Evolutionary conservation across 1,284 basidiomycete species (phyloP).

Genomic region (Pholiota adiposa): DNA sequence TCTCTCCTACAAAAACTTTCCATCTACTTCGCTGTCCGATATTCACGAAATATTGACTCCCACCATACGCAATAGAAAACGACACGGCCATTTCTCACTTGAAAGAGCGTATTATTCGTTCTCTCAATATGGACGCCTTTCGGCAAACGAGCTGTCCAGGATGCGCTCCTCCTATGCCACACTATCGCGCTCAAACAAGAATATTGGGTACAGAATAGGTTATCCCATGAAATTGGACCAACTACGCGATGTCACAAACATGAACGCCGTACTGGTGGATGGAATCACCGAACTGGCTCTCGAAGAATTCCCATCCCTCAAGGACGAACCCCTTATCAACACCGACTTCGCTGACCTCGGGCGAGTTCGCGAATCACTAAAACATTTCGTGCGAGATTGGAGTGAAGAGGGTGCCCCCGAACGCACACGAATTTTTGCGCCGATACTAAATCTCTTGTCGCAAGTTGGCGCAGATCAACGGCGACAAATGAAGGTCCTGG

Average conservation of each 20-base stretch:
- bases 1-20: conserved; percentile 27
- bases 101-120: conserved; percentile 42
- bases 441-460: conserved; percentile 53
- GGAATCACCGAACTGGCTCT: conserved; percentile 49
- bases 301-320: conserved; percentile 32
- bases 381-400: conserved; percentile 74
- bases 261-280: conserved; percentile 52
- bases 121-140: conserved; percentile 39
- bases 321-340: conserved; percentile 8
- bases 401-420: conserved; percentile 57
- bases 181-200: conserved; percentile 45
- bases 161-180: conserved; percentile 43
- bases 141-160: conserved; percentile 36
- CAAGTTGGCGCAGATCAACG: conserved; percentile 33
- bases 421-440: conserved; percentile 54
- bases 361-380: conserved; percentile 58
- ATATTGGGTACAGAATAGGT: conserved; percentile 53
- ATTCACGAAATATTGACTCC: conserved; percentile 29
- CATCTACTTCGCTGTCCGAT: conserved; percentile 28
- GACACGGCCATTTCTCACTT: conserved; percentile 36
- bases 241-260: conserved; percentile 45
- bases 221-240: conserved; percentile 55
- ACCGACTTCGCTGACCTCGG: conserved; percentile 43
- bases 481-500: conserved; percentile 47
- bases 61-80: conserved; percentile 10